phyloP scores from a whole-genome alignment of 345 rosid species.

The Rhizophora mangle region DNA sequence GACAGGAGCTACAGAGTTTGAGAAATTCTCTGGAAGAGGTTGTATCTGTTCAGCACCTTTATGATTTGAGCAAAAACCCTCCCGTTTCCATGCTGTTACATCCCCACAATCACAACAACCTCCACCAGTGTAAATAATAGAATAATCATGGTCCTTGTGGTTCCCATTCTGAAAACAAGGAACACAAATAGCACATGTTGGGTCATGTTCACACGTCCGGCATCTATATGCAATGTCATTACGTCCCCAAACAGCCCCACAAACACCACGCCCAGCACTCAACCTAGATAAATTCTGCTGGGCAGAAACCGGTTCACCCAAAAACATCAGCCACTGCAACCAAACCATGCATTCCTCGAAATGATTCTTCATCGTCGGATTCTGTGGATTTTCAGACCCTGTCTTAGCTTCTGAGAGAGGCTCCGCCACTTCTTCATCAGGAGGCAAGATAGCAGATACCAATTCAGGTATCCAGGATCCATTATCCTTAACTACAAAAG shows the following conservation, averaged over 20 bases:
- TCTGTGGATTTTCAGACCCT: conserved; percentile 28
- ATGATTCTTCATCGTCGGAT: conserved; percentile 32
- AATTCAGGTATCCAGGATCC: conserved; percentile 38
- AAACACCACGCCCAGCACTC: conserved; percentile 70
- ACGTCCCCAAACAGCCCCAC: conserved; percentile 94
- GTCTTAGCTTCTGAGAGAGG: conserved; percentile 30
- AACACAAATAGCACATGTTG: conserved; percentile 94
- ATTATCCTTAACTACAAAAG: conserved; percentile 43
- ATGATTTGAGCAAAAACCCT: conserved; percentile 90
- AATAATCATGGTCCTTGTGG: conserved; percentile 74
- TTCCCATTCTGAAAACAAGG: conserved; percentile 85
- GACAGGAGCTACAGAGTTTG: conserved; percentile 64
- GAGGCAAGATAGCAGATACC: conserved; percentile 59
- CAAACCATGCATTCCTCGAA: conserved; percentile 61
- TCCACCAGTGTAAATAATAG: conserved; percentile 71
- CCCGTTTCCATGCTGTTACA: conserved; percentile 89
- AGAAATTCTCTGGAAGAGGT: conserved; percentile 65
- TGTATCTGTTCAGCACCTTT: conserved; percentile 91
- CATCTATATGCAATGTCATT: conserved; percentile 89
- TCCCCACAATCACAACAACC: conserved; percentile 99
- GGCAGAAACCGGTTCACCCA: conserved; percentile 48
- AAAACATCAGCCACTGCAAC: conserved; percentile 93
- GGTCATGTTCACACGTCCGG: conserved; percentile 78
- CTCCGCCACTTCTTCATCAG: conserved; percentile 58
- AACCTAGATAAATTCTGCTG: conserved; percentile 45